These are phyloP conservation scores for Trichoderma orchidacearum DNA, from an alignment of 495 filamentous ascomycete genomes.

Conservation along the genomic window DNA sequence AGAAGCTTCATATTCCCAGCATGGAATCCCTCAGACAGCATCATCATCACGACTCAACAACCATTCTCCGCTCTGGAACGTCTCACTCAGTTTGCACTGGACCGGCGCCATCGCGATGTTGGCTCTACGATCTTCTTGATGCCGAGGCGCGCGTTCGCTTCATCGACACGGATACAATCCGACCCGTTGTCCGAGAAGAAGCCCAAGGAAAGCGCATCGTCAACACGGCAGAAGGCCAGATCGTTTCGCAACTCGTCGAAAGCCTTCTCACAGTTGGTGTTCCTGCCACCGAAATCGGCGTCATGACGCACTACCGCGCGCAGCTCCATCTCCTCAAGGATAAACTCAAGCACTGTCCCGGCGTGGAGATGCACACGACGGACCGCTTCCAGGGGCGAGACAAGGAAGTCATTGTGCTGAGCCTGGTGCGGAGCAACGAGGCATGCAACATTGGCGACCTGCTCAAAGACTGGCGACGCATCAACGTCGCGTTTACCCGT, in stretches of 20 bases:
- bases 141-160: constrained; percentile 64
- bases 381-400: constrained; percentile 94
- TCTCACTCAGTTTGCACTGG: constrained; percentile 38
- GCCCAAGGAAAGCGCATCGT: constrained; percentile 70
- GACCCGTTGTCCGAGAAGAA: constrained; percentile 49
- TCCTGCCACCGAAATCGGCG: constrained; percentile 65
- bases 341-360: constrained; percentile 20
- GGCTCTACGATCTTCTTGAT: constrained; percentile 64
- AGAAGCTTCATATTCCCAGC: constrained; percentile 40
- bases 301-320: constrained; percentile 95
- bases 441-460: constrained; percentile 70
- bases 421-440: constrained; percentile 76
- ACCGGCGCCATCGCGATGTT: constrained; percentile 45
- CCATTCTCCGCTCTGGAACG: constrained; percentile 12
- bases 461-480: constrained; percentile 78
- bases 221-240: constrained; percentile 64
- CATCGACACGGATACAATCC: constrained; percentile 72
- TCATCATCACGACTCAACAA: constrained; percentile 27
- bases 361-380: constrained; percentile 87
- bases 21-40: constrained; percentile 42
- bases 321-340: constrained; percentile 52
- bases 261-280: constrained; percentile 63
- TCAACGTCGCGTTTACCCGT: constrained; percentile 91
- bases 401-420: constrained; percentile 80
- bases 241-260: constrained; percentile 68